These are phyloP conservation scores for Grosmannia serpens DNA, from an alignment of 2,329 filamentous ascomycete genomes.

Conservation along the genomic window DNA sequence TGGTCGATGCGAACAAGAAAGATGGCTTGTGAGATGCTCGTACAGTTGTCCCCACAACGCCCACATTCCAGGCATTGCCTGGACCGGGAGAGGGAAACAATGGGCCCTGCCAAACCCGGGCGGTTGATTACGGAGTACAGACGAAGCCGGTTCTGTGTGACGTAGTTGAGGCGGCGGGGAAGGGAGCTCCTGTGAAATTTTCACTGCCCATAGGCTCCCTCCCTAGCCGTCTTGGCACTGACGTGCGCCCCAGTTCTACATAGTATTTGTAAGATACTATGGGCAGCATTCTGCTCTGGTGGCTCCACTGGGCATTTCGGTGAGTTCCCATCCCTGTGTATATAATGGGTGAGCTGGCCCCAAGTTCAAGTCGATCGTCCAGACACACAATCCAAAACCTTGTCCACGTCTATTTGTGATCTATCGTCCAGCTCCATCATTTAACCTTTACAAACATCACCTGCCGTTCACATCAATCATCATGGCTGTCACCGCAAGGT, in stretches of 20 bases:
- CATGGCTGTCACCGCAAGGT: slow-evolving; percentile 51
- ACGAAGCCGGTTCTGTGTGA: not conserved
- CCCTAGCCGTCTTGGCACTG: not conserved
- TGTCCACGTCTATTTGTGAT: not conserved
- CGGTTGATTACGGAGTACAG: not conserved
- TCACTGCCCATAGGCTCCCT: not conserved
- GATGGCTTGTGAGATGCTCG: too few relatives aligned
- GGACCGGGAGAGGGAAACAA: not conserved
- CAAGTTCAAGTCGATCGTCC: not conserved
- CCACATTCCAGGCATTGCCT: too few relatives aligned
- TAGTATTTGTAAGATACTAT: not conserved
- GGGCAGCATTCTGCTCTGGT: not conserved
- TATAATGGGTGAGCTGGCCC: not conserved
- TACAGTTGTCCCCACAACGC: too few relatives aligned
- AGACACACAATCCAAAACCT: not conserved
- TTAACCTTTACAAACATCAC: not conserved
- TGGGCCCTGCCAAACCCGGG: not conserved
- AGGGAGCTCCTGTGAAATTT: not conserved
- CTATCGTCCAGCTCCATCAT: not conserved
- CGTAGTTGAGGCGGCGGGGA: not conserved
- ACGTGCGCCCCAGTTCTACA: not conserved
- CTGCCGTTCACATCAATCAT: slow-evolving; percentile 15
- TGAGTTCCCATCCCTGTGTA: not conserved
- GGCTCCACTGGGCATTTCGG: not conserved
- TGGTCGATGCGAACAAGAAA: too few relatives aligned